Base-by-base conservation (phyloP, 331 rosid species). In the Pyrus hybrid region DNA sequence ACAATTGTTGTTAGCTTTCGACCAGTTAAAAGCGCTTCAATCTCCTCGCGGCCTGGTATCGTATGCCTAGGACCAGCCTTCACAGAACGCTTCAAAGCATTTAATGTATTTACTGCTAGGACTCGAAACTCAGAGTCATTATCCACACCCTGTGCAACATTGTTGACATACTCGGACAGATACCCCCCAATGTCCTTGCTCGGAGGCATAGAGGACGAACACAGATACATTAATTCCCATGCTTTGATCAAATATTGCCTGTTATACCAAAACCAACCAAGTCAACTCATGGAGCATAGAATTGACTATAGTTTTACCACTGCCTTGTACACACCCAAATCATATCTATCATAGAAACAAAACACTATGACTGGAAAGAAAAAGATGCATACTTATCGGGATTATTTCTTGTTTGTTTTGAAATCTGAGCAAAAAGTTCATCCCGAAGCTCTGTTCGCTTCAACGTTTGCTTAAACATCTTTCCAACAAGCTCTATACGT, bases 161-260 rank as follows among this genome's bases (percentile, higher is more conserved):
- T 91, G 73, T 95, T 97, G 77, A 92, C 80, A 76, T 95, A 92
- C 85, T 92, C 98, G 3, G 99, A 92, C 62, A 95, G 76, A 85
- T 95, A 95, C 23, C 86, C 91, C 28, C 91, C 89, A 62, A 95
- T 89, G 68, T 95, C 99, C 88, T 95, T 95, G 80, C 89, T 89
- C 35, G 99, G 98, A 70, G 99, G 93, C 96, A 95, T 95, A 60
- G 96, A 87, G 65, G 99, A 92, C 63, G 96, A 91, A 81, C 98
- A 91, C 43, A 92, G 69, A 75, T 87, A 88, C 96, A 95, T 89
- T 71, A 95, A 83, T 87, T 95, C 98, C 99, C 99, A 95, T 76
- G 97, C 90, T 88, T 95, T 95, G 67, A 87, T 82, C 87, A 89
- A 82, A 75, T 74, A 95, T 76, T 89, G 90, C 96, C 99, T 92